Evolutionary conservation across 108 stramenopile species (phyloP).

Genomic region (Cylindrotheca closterium): DNA sequence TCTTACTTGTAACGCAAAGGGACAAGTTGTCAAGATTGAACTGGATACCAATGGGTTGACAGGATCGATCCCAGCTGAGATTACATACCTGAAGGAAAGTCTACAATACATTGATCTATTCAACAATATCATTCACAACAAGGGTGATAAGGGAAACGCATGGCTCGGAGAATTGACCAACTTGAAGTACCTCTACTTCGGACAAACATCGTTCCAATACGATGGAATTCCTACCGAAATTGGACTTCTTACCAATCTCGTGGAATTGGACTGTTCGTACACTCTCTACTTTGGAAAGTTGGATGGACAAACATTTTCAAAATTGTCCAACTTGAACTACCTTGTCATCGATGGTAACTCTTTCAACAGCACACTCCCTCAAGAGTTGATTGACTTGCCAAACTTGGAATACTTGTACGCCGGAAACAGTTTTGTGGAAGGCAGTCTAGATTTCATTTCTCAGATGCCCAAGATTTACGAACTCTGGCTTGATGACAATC

Average conservation of each 20-base stretch:
- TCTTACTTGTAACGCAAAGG: slow-evolving; percentile 46
- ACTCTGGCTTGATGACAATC: slow-evolving; percentile 51
- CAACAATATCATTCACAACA: slow-evolving; percentile 41
- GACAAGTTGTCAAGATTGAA: slow-evolving; percentile 34
- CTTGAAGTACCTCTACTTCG: slow-evolving; percentile 31
- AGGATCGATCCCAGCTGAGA: slow-evolving; percentile 42
- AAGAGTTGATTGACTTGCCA: slow-evolving; percentile 22
- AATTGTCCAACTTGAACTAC: slow-evolving; percentile 24
- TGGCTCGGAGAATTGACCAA: slow-evolving; percentile 40
- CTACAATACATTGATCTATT: slow-evolving; percentile 27
- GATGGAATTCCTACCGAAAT: slow-evolving; percentile 26
- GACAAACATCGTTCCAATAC: slow-evolving; percentile 30
- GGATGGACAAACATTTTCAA: slow-evolving; percentile 5
- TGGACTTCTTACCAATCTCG: slow-evolving; percentile 22
- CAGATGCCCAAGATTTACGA: slow-evolving; percentile 31
- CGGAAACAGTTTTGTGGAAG: slow-evolving; percentile 32
- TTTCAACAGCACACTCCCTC: slow-evolving; percentile 36
- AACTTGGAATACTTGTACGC: slow-evolving; percentile 40
- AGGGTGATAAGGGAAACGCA: slow-evolving; percentile 36
- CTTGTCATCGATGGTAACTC: slow-evolving; percentile 38
- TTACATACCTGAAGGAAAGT: slow-evolving; percentile 22
- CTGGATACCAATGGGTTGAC: slow-evolving; percentile 37
- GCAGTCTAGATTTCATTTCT: slow-evolving; percentile 26
- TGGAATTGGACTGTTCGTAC: slow-evolving; percentile 31
- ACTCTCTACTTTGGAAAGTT: slow-evolving; percentile 20